phyloP scores from a whole-genome alignment of 2,329 filamentous ascomycete species.

The Neurospora sp. region DNA sequence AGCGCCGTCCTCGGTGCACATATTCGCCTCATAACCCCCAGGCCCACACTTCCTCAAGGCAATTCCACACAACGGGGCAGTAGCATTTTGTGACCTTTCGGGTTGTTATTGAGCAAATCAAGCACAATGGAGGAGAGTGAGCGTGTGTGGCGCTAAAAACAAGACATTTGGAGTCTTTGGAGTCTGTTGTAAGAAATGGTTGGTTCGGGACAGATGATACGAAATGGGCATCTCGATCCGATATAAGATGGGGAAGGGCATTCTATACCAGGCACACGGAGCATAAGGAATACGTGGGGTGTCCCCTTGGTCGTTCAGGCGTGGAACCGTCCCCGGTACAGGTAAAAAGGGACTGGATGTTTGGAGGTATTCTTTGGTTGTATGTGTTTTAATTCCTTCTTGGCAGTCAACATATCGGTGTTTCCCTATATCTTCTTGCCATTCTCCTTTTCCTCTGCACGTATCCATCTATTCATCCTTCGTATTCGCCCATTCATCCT shows the following conservation, averaged over 20 bases:
- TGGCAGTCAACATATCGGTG: background rate
- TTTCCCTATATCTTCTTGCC: background rate
- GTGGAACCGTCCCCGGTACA: background rate
- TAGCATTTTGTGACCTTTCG: background rate
- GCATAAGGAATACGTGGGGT: background rate
- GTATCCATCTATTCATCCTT: too few species aligned
- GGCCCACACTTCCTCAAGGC: background rate
- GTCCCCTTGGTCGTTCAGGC: background rate
- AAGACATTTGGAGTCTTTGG: background rate
- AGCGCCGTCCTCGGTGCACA: background rate
- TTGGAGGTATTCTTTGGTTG: background rate
- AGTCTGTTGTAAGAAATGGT: background rate
- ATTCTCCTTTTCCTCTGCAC: background rate
- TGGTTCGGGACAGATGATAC: background rate
- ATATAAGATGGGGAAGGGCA: background rate
- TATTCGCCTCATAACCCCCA: background rate
- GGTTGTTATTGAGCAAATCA: background rate
- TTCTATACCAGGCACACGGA: background rate
- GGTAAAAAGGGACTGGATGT: background rate
- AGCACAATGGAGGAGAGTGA: background rate
- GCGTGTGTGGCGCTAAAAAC: background rate
- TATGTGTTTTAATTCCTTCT: background rate
- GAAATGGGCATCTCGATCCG: background rate
- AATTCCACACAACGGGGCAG: background rate
- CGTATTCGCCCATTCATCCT: too few species aligned